Evolutionary conservation across 2,329 filamentous ascomycete species (phyloP), one percentile per base, ranked within the genome.

Genomic region (Pestalotiopsis sp.): DNA sequence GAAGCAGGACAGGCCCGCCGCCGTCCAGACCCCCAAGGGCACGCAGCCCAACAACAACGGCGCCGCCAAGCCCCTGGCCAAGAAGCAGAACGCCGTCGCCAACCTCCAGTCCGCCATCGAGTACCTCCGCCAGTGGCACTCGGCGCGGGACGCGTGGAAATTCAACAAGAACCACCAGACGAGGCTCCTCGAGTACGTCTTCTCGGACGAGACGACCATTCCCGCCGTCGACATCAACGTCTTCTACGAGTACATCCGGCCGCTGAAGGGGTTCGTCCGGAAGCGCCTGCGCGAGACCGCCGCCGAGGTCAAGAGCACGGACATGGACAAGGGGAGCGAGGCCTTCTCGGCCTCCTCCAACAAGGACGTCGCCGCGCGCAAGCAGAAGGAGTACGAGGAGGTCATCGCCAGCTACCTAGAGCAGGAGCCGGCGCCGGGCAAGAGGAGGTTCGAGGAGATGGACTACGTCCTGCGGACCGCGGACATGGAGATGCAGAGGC

Each of bases 121-220:
- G 65, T 98, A 98, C 77, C 86, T 98, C 58, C 85, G 85, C 60
- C 89, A 91, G 76, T 97, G 94, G 85, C 85, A 92, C 79, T 86
- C 86, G 66, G 86, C 89, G 69, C 89, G 89, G 68, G 83, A 86
- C 10, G 84, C 84, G 73, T 98, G 95, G 95, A 98, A 97, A 79
- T 98, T 98, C 84, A 97, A 97, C 83, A 98, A 98, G 82, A 94
- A 94, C 73, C 89, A 94, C 76, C 94, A 98, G 79, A 93, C 91
- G 66, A 89, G 93, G 73, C 84, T 98, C 13, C 88, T 98, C 76
- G 95, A 96, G 78, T 90, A 97, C 82, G 81, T 92, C 59, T 93
- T 97, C 77, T 89, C 92, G 72, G 81, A 89, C 71, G 87, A 89
- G 73, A 86, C 88, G 70, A 86, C 86, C 57, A 87, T 98, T 57